Evolutionary conservation across 441 rosid genomes (phyloP), one percentile per base, ranked within the genome.

Genomic region (Rhodomyrtus psidioides): DNA sequence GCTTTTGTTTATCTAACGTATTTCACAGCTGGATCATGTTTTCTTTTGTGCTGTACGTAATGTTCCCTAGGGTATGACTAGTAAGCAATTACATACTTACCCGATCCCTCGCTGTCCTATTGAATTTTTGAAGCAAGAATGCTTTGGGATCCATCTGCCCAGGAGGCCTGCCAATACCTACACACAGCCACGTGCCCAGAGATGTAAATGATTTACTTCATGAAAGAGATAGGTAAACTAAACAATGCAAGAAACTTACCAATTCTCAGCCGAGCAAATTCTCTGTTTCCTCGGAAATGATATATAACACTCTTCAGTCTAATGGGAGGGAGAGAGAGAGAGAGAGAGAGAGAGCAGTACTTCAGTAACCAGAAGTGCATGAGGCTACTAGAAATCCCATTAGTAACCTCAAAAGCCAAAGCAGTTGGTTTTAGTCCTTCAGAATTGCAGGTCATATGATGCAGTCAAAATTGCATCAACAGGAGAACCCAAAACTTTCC

Each of bases 91-190:
- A 86, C 23, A 62, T 82, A 87, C 94, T 91, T 91, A 96, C 98
- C 59, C 91, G 92, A 87, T 91, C 93, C 89, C 87, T 93, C 86
- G 92, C 93, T 82, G 86, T 87, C 46, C 88, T 89, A 87, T 94
- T 97, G 91, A 96, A 95, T 91, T 91, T 96, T 91, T 97, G 98
- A 86, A 97, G 89, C 91, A 95, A 89, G 88, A 95, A 97, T 83
- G 98, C 99, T 87, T 96, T 97, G 55, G 99, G 99, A 88, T 97
- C 99, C 98, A 96, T 97, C 91, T 95, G 98, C 89, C 99, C 98
- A 16, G 97, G 97, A 59, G 98, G 98, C 89, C 91, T 93, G 42
- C 97, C 97, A 28, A 96, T 95, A 86, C 98, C 98, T 95, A 81
- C 49, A 19, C 55, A 54, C 6, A 65, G 34, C 76, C 76, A 65